Conservation (phyloP, 768 basidiomycete species). For the Phlebiopsis flavidoalba region DNA sequence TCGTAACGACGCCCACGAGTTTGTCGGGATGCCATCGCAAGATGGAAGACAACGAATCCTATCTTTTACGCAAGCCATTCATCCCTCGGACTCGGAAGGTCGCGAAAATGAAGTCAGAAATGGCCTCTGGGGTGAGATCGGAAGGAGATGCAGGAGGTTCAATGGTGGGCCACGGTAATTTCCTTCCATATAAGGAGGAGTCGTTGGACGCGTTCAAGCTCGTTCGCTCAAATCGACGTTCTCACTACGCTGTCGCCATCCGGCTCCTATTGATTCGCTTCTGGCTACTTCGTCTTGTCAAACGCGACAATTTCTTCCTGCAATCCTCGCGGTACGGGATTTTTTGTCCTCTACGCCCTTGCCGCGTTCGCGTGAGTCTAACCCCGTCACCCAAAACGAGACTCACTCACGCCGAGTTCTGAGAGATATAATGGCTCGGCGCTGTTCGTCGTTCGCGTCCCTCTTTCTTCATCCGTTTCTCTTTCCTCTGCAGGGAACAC, state of each 20-base stretch:
- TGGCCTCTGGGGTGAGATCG: conserved; percentile 32
- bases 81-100: conserved; percentile 37
- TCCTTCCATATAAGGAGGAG: conserved; percentile 38
- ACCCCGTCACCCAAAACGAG: conserved; percentile 50
- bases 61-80: conserved; percentile 35
- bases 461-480: conserved; percentile 16
- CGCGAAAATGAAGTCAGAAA: conserved; percentile 49
- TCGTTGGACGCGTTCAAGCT: conserved; percentile 27
- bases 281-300: conserved; percentile 43
- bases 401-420: conserved; percentile 63
- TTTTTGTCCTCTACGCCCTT: conserved; percentile 45
- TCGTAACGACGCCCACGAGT: conserved; percentile 37
- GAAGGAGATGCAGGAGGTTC: conserved; percentile 14
- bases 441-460: conserved; percentile 33
- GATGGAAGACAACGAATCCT: conserved; percentile 53
- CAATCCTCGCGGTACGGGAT: conserved; percentile 44
- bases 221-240: conserved; percentile 48
- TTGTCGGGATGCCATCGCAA: conserved; percentile 72
- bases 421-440: conserved; percentile 42
- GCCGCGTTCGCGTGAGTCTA: conserved; percentile 44
- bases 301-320: conserved; percentile 41
- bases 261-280: conserved; percentile 25
- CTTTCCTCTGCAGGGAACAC: conserved; percentile 12
- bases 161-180: conserved; percentile 58
- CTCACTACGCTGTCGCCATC: conserved; percentile 57